Evolutionary conservation across 345 rosid species (phyloP), one percentile per base, ranked within the genome.

Genomic region (Psidium friedrichsthalianum): DNA sequence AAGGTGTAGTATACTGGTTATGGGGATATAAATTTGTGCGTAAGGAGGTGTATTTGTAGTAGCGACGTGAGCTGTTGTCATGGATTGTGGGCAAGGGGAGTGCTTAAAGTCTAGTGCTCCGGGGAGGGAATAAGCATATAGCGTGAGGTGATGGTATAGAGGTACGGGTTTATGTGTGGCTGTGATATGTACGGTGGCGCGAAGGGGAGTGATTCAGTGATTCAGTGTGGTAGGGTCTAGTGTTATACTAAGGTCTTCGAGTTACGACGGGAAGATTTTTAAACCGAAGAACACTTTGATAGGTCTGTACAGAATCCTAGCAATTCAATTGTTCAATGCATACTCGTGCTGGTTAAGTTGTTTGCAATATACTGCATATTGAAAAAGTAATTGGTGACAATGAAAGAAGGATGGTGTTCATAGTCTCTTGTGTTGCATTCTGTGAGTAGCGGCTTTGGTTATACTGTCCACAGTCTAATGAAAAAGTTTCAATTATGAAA

Each of bases 221-320:
- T 86, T 95, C 93, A 25, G 98, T 92, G 78, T 96, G 99, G 99
- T 98, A 96, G 92, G 99, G 99, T 81, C 97, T 96, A n/a, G n/a
- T n/a, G n/a, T n/a, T n/a, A n/a, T n/a, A n/a, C n/a, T n/a, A n/a
- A n/a, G 99, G 99, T 81, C 97, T 96, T 84, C 87, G 98, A 82
- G 84, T 85, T 94, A 95, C 86, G 88, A 85, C 52, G 92, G 97
- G 87, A 95, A 91, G 89, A 76, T 95, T 82, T 95, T 94, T 91
- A 95, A 94, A 92, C 98, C 85, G 98, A 96, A 82, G 98, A 94
- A 84, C 98, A 94, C 91, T 86, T 95, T 44, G 98, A 96, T 55
- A 88, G 98, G 99, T 96, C 83, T 84, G 89, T 82, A 53, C 56
- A 86, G 56, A 74, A 69, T 82, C 78, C 78, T 18, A 36, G 78